Conservation (phyloP, 805 yeast species). For the Wickerhamomyces xylosicus region DNA sequence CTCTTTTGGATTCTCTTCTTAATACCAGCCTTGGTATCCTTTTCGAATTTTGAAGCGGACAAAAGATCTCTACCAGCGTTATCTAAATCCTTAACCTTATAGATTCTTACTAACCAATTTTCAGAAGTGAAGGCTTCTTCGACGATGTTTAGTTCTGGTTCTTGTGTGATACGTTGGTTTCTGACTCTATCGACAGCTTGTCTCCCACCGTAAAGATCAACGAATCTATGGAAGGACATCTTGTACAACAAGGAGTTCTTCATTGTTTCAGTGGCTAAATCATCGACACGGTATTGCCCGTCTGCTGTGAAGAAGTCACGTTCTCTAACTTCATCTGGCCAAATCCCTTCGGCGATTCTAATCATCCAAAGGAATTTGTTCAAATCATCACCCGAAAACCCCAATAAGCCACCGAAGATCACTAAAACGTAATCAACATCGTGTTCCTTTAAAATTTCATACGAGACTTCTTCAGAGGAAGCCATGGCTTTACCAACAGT, state of each 20-base stretch:
- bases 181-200: conserved; percentile 81
- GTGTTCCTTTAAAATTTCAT: conserved; percentile 77
- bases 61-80: conserved; percentile 71
- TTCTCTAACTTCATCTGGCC: conserved; percentile 98
- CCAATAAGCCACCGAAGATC: conserved; percentile 89
- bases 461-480: conserved; percentile 77
- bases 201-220: conserved; percentile 51
- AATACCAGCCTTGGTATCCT: conserved; percentile 20
- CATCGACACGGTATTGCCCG: conserved; percentile 87
- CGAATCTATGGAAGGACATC: conserved; percentile 82
- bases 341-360: conserved; percentile 94
- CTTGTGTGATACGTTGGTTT: conserved; percentile 58
- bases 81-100: conserved; percentile 84
- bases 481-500: conserved; percentile 98
- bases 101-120: conserved; percentile 94
- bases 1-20: conserved; percentile 36
- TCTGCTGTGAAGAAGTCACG: conserved; percentile 69
- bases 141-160: conserved; percentile 55
- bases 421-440: conserved; percentile 93
- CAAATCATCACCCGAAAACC: conserved; percentile 92
- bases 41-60: conserved; percentile 45
- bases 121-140: conserved; percentile 94
- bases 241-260: conserved; percentile 87
- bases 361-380: conserved; percentile 99
- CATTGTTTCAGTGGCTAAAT: conserved; percentile 76